Evolutionary conservation across 768 basidiomycete species (phyloP), one percentile per base, ranked within the genome.

Genomic region (Tylopilus intermedius): DNA sequence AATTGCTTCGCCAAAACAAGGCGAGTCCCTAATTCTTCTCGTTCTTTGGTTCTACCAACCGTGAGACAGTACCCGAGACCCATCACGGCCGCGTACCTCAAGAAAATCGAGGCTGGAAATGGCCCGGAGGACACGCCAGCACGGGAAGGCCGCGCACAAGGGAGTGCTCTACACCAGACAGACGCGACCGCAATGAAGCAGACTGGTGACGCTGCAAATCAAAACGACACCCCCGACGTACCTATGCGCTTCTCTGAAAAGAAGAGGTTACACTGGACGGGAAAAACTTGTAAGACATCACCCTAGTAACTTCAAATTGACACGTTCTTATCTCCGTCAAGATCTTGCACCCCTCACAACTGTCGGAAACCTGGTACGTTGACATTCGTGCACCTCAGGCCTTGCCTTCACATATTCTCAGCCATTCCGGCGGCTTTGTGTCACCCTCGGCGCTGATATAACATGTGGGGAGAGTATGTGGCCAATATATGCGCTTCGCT

Each of bases 351-450:
- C 95, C 2, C 71, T 98, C 18, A 97, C 95, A 1, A 98, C 95
- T 0, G 93, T 94, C 37, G 95, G 95, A 13, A 98, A 99, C 63
- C 69, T 98, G 66, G 94, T 92, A 65, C 41, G 49, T 55, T 29
- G 39, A 40, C 10, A 22, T 22, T 40, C 18, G 1, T 33, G 30
- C 8, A 9, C 27, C 3, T 42, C 8, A 29, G 9, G 13, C 18
- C 9, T 18, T 22, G 8, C n/a, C 49, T 21, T 44, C 18, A 48
- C 39, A 39, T 7, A 45, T 37, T 41, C 33, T 42, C 22, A 94
- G 87, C 96, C 96, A 2, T 99, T 98, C 76, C 83, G 96, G 15
- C 80, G 94, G 10, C 72, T 98, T 7, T 96, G 93, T 60, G 84
- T 89, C 8, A 74, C 80, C 24, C 83, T 88, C 53, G 95, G 95